Base-by-base conservation (phyloP, 1,284 basidiomycete genomes). In the Moniliophthora roreri region DNA sequence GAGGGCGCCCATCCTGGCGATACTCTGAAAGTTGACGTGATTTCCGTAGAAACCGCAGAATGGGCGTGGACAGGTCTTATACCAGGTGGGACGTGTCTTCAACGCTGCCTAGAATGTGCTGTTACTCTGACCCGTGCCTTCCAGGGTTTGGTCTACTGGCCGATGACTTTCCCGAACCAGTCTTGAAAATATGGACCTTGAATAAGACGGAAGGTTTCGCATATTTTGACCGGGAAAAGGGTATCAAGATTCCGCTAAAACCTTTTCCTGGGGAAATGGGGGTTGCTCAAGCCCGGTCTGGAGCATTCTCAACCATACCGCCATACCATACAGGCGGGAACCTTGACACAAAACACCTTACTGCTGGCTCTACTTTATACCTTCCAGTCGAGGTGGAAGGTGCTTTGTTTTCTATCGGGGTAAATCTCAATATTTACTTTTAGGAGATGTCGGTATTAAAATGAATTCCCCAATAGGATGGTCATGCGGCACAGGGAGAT, bases 191-290 rank as follows among this genome's bases (percentile, higher is more conserved):
- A 13, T 84, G 81, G 80, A 69, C 67, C 42, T 66, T 85, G 20
- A 62, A 71, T 44, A 69, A 60, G 13, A 65, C 71, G 16, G 65
- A 63, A 7, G 73, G 70, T 1, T 75, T 69, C 51, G 72, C 79
- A 18, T 80, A 74, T 69, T 78, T 82, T 59, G 74, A 81, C 60
- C 68, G 75, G 57, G 68, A 61, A 39, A 76, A 71, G 51, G 69
- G 71, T 21, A 76, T 84, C 9, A 66, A 64, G 55, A 69, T 81
- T 21, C 80, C 79, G 2, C 54, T 84, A 15, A 63, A 71, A 32
- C 81, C 83, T 7, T 85, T 84, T 61, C 75, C 79, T 4, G 82
- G 83, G 0, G 82, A 85, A 66, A 83, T 85, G 79, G 81, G 83
- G n/a, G 77, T 84, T 10, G 83, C 78, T n/a, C 76, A 72, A n/a